Evolutionary conservation across 371 early-diverging fungal genomes (phyloP).

Genomic region (Aphelidium insulamus): DNA sequence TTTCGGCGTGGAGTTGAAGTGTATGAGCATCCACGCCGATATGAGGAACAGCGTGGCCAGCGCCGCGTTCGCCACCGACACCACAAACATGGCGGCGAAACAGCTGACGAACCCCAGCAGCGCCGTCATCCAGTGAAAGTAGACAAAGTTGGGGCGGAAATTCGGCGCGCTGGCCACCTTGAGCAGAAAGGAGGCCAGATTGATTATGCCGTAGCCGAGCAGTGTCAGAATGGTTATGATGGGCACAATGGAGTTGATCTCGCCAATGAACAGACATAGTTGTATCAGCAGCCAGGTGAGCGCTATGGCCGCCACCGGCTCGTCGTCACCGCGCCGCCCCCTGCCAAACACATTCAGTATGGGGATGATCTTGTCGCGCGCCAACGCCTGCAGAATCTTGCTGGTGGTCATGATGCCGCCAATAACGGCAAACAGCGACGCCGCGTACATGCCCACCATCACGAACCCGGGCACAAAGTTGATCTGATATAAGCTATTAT

Average conservation of each 20-base stretch:
- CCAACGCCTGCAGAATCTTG: slow-evolving; percentile 34
- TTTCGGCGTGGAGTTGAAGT: slow-evolving; percentile 28
- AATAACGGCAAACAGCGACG: slow-evolving; percentile 26
- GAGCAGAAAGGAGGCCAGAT: slow-evolving; percentile 33
- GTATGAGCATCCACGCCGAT: slow-evolving; percentile 24
- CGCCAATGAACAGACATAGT: slow-evolving; percentile 22
- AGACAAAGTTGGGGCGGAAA: slow-evolving; percentile 34
- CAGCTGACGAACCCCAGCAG: slow-evolving; percentile 20
- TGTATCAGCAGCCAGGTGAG: slow-evolving; percentile 22
- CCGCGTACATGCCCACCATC: slow-evolving; percentile 22
- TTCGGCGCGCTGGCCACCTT: slow-evolving; percentile 33
- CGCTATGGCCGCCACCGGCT: slow-evolving; percentile 16
- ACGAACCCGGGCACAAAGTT: slow-evolving; percentile 15
- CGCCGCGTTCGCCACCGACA: slow-evolving; percentile 19
- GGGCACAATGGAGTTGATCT: slow-evolving; percentile 31
- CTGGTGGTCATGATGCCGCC: slow-evolving; percentile 27
- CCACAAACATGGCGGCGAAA: slow-evolving; percentile 21
- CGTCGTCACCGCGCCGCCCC: slow-evolving; percentile 12
- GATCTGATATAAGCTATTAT: slow-evolving; percentile 6
- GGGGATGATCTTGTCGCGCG: slow-evolving; percentile 18
- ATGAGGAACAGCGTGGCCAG: slow-evolving; percentile 16
- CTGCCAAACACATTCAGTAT: slow-evolving; percentile 10
- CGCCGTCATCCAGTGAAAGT: slow-evolving; percentile 33
- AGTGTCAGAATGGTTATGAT: slow-evolving; percentile 30
- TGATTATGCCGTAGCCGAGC: slow-evolving; percentile 26